Base-by-base conservation (phyloP, 345 rosid species). In the Fremontodendron californicum region DNA sequence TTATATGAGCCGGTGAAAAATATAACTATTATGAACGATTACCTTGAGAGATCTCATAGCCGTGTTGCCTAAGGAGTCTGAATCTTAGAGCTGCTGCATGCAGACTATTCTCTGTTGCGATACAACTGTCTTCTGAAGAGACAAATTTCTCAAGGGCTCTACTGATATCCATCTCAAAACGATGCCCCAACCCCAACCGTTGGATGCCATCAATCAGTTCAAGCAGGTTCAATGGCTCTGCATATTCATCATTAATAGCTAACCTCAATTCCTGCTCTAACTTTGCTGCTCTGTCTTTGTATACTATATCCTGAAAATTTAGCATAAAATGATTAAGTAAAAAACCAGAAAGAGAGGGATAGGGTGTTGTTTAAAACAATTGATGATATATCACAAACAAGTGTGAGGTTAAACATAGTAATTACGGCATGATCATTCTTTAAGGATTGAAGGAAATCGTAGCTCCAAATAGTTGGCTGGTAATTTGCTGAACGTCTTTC, bases 61-160 rank as follows among this genome's bases (percentile, higher is more conserved):
- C 90, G 40, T 83, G 88, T 71, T 79, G 89, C 92, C 92, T 85
- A 78, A 83, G 82, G 25, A 86, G 83, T 77, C 83, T 75, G 77
- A 85, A 88, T 77, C 65, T 43, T 19, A 87, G 89, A 73, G 89
- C 87, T 2, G 76, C 45, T 0, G 75, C 67, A 46, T 82, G 79
- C 31, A 89, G 81, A 16, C 75, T 69, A 46, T 46, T 63, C 10
- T 64, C 69, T 7, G 19, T 45, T 27, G 27, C 29, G 27, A n/a
- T 73, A 1, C 0, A 1, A 18, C 3, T 21, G 11, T 8, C 67
- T 13, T 67, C 77, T 6, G 3, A 46, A 9, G 42, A 67, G 16
- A n/a, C 8, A 64, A 78, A 45, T 54, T 29, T 78, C 9, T 72
- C 27, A 60, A 89, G 80, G 52, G 75, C 81, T 15, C 4, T 64